phyloP scores from a whole-genome alignment of 2,329 filamentous ascomycete genomes.

The Pseudopyricularia javanii region DNA sequence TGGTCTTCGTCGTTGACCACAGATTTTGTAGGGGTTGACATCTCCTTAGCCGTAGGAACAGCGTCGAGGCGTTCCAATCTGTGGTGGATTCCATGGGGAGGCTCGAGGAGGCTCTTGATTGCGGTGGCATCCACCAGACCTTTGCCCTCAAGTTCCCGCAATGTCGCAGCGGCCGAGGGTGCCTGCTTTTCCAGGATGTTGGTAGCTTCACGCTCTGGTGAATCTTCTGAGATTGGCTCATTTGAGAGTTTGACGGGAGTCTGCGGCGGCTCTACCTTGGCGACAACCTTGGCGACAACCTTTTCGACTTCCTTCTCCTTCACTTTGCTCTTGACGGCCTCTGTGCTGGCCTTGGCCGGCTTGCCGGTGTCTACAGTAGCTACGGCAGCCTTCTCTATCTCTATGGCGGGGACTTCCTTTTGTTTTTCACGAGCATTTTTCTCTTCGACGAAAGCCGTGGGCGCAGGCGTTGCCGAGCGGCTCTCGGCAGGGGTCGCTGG shows the following conservation, averaged over 20 bases:
- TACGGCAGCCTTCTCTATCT: background rate
- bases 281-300: background rate
- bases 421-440: background rate
- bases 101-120: conserved; percentile 1
- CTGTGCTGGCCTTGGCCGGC: background rate
- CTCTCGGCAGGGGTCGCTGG: conserved; percentile 12
- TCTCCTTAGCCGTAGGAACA: background rate
- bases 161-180: conserved; percentile 5
- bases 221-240: background rate
- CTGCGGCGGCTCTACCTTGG: background rate
- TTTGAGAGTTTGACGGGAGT: background rate
- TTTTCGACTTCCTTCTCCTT: conserved; percentile 5
- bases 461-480: conserved; percentile 10
- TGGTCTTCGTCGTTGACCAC: conserved; percentile 43
- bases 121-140: conserved; percentile 6
- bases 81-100: background rate
- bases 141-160: conserved; percentile 7
- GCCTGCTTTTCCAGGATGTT: conserved; percentile 3
- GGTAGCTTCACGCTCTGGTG: conserved; percentile 2
- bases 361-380: background rate
- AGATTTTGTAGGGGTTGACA: conserved; percentile 25
- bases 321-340: background rate
- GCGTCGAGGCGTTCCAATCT: background rate
- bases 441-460: background rate
- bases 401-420: background rate